A percentile compares a stretch with the other conserved stretches of the same genome.
Conservation (phyloP, 129 eudicot genomes). For the Rutidosis leptorrhynchoides region DNA sequence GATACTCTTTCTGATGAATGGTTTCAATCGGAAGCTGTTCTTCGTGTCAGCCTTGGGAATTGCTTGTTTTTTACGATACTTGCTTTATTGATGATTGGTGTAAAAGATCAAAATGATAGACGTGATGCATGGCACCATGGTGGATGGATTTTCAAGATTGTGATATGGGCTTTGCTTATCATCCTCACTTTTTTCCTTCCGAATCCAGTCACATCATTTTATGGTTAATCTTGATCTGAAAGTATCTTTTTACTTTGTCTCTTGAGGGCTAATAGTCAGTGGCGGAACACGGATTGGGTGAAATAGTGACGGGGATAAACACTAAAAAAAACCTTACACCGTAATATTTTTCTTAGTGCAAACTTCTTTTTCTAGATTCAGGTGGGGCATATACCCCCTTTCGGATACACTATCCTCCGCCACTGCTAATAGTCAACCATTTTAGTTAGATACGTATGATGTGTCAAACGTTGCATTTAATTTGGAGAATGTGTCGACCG, state of each 20-base stretch:
- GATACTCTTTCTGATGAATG: constrained; percentile 64
- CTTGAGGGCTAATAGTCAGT: not conserved
- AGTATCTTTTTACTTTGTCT: not conserved
- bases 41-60: constrained; percentile 94
- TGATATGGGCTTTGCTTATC: constrained; percentile 73
- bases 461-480: not conserved
- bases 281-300: too few species aligned
- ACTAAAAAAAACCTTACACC: too few species aligned
- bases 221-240: constrained; percentile 38
- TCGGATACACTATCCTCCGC: too few species aligned
- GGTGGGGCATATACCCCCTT: too few species aligned
- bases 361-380: too few species aligned
- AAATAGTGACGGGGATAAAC: too few species aligned
- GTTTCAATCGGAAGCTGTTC: constrained; percentile 79
- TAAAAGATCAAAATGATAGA: constrained; percentile 90
- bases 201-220: constrained; percentile 56
- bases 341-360: too few species aligned
- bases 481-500: not conserved
- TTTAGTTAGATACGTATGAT: not conserved
- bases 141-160: constrained; percentile 82
- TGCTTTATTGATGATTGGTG: constrained; percentile 81
- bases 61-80: constrained; percentile 78
- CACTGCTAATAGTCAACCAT: constrained; percentile 1
- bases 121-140: constrained; percentile 99
- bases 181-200: constrained; percentile 87